phyloP scores from a whole-genome alignment of 2,329 filamentous ascomycete genomes.

The Reticulascus tulasneorum region DNA sequence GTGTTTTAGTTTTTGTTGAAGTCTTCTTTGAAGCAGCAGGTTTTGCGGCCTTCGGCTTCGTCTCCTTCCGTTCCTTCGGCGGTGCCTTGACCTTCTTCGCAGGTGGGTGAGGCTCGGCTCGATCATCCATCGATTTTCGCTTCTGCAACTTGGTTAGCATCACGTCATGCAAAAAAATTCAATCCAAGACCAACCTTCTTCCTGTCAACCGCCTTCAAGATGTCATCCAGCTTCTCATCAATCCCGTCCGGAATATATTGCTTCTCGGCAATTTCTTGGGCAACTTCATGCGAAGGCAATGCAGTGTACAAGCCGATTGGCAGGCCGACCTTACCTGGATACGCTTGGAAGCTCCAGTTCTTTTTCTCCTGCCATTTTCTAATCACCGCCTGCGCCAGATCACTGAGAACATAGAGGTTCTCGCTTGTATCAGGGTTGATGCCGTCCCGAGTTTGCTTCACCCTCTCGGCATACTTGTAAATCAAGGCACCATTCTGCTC shows the following conservation, averaged over 20 bases:
- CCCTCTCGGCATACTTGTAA: slow-evolving; percentile 85
- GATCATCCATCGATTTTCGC: slow-evolving; percentile 51
- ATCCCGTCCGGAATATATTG: slow-evolving; percentile 75
- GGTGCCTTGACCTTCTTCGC: slow-evolving; percentile 37
- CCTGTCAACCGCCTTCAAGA: slow-evolving; percentile 62
- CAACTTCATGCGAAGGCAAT: slow-evolving; percentile 71
- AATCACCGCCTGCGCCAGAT: slow-evolving; percentile 78
- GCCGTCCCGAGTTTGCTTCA: slow-evolving; percentile 84
- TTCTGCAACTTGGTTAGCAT: slow-evolving; percentile 41
- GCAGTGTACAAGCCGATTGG: slow-evolving; percentile 74
- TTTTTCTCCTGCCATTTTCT: slow-evolving; percentile 82
- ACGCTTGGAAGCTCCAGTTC: slow-evolving; percentile 81
- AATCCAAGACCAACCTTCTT: slow-evolving; percentile 54
- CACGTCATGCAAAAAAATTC: neutral
- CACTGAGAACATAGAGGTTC: slow-evolving; percentile 79
- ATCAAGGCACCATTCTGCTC: slow-evolving; percentile 86
- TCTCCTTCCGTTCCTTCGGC: slow-evolving; percentile 23
- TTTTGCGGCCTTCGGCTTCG: slow-evolving; percentile 26
- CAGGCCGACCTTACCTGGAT: slow-evolving; percentile 74
- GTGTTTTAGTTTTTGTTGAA: slow-evolving; percentile 27
- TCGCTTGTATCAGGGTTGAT: slow-evolving; percentile 65
- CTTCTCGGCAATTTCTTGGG: slow-evolving; percentile 82
- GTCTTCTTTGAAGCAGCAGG: slow-evolving; percentile 18
- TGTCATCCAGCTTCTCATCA: slow-evolving; percentile 70
- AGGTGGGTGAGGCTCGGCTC: slow-evolving; percentile 38